Evolutionary conservation across 495 filamentous ascomycete genomes (phyloP), one percentile per base, ranked within the genome.

Genomic region (Neurospora sp.): DNA sequence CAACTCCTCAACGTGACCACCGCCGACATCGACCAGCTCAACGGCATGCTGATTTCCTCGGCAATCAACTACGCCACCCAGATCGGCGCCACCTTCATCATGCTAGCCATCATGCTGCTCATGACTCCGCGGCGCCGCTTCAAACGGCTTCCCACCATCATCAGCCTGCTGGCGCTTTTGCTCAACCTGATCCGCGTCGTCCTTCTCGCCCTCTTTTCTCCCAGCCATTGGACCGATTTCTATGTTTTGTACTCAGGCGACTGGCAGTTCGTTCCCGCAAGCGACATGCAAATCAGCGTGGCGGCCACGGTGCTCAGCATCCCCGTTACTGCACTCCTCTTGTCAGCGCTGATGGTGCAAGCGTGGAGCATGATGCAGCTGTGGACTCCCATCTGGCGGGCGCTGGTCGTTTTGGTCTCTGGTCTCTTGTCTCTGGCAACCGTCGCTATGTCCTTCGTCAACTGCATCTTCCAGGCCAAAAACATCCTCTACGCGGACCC

Each of bases 31-130:
- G 79, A 86, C 75, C 74, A 76, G 71, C 87, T 89, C 78, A 84
- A 84, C 75, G 6, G n/a, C 12, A 48, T 70, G 1, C 75, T 78
- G 16, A 76, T 88, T 68, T 83, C 85, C 20, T 80, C 86, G 59
- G 84, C 85, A 79, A 90, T 94, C 88, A 91, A 89, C 79, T 94
- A 90, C 77, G 90, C 87, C 61, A 78, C 84, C 39, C 92, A 96
- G 78, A 84, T 94, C 70, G 94, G 94, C 40, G 91, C 92, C n/a
- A 88, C 87, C 39, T 73, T 91, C 73, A 77, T 91, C 31, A 88
- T 94, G 72, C 82, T 94, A 27, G 74, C 92, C 48, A 83, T 92
- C 27, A 81, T 95, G 0, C 80, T 90, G 1, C 72, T 59, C 75
- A 80, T 81, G 78, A 82, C 81, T 0, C 77, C 81, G 12, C 40